Base-by-base conservation (phyloP, 2,329 filamentous ascomycete species). In the Claviceps pusilla region DNA sequence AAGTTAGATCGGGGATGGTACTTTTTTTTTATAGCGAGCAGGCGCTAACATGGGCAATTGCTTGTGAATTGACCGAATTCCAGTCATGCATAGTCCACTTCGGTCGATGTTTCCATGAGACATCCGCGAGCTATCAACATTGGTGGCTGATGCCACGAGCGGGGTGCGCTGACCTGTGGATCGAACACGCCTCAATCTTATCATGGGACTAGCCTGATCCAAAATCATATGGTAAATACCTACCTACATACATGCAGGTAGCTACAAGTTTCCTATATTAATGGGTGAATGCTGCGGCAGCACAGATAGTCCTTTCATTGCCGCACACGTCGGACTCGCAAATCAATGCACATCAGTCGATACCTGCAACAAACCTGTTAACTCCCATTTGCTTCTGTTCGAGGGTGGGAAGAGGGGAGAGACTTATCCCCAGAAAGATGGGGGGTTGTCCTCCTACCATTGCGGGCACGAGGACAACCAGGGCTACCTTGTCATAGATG, bases 381-480 rank as follows among this genome's bases (percentile, higher is more conserved):
- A 47, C 54, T 45, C 47, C 28, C 33, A 19, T 24, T 41, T 43
- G 35, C 31, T 52, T 49, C 16, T 7, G 10, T 35, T 28, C 5
- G n/a, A 52, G 16, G 12, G 24, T 49, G 31, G 28, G 24, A 31
- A 31, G 48, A 41, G 47, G 56, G 56, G 60, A 58, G 55, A 61
- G 59, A 78, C 76, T 77, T 77, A 78, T 78, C 76, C 73, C 70
- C 71, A 66, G 57, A 54, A 52, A 54, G 58, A 59, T 62, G 67
- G 70, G 69, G 73, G 75, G 75, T 68, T 69, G 68, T 66, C 69
- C 69, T 70, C 71, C 64, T 68, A 68, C 72, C 74, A 72, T 77
- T 73, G 62, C 75, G 73, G 74, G 71, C 66, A 69, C 65, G 68
- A 71, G 65, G 66, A 68, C 73, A 73, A 69, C 76, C 74, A 68